A percentile compares a stretch with the other conserved stretches of the same genome.
Evolutionary conservation across 495 filamentous ascomycete species (phyloP).

Genomic region (Penicillium silybi): DNA sequence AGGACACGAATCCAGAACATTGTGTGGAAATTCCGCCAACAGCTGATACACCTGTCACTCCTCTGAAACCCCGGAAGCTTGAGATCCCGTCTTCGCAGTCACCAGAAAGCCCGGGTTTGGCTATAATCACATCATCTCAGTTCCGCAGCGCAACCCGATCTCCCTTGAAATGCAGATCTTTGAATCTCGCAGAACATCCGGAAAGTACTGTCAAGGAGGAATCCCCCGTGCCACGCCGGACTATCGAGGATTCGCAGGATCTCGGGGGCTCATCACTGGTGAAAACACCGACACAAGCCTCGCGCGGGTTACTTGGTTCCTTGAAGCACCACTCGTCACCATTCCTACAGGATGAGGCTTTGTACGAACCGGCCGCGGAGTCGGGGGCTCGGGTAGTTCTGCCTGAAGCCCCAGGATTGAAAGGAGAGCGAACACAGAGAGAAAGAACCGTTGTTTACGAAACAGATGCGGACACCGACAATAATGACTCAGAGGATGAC

Average conservation of each 20-base stretch:
- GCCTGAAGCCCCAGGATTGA: not conserved
- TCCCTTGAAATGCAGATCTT: constrained; percentile 18
- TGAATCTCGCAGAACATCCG: not conserved
- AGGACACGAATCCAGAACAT: constrained; percentile 2
- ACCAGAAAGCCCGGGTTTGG: constrained; percentile 40
- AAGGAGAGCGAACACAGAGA: constrained; percentile 7
- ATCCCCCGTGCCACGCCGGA: constrained; percentile 2
- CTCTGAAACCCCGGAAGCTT: constrained; percentile 27
- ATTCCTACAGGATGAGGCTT: constrained; percentile 1
- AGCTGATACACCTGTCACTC: constrained; percentile 23
- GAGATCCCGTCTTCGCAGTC: constrained; percentile 48
- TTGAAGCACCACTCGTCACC: not conserved
- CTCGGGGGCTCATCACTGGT: not conserved
- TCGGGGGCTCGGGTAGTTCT: not conserved
- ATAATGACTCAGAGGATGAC: constrained; percentile 28
- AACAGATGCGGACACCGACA: constrained; percentile 42
- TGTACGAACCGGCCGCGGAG: not conserved
- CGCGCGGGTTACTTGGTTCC: constrained; percentile 1
- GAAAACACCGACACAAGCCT: constrained; percentile 3
- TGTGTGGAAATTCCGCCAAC: not conserved
- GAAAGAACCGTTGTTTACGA: constrained; percentile 41
- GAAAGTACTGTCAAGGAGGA: constrained; percentile 23
- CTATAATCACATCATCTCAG: constrained; percentile 39
- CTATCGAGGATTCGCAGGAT: constrained; percentile 4
- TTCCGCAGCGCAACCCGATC: constrained; percentile 32